A percentile compares a stretch with the other conserved stretches of the same genome.
Evolutionary conservation across 176 grass and related monocot genomes (phyloP).

Genomic region (Zoysia japonica): DNA sequence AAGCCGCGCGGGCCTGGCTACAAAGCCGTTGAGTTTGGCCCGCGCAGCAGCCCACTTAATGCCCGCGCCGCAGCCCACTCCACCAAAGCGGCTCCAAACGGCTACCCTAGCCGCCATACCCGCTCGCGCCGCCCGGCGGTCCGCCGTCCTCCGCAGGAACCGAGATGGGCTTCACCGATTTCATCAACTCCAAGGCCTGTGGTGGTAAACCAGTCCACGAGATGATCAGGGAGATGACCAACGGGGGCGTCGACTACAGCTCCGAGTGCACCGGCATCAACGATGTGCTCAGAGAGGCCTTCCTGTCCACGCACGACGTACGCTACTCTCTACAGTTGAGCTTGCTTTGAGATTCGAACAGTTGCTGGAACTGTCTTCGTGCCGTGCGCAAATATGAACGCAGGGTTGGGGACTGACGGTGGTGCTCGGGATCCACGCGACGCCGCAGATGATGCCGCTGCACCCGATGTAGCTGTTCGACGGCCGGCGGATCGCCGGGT

Average conservation of each 20-base stretch:
- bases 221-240: conserved; percentile 78
- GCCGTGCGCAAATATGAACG: too few species aligned
- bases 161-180: conserved; percentile 86
- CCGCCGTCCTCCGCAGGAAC: conserved; percentile 34
- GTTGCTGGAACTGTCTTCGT: too few species aligned
- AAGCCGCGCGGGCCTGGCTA: too few species aligned
- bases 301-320: conserved; percentile 81
- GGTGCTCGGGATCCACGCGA: conserved; percentile 68
- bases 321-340: too few species aligned
- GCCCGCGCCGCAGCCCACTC: too few species aligned
- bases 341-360: too few species aligned
- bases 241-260: conserved; percentile 79
- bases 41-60: too few species aligned
- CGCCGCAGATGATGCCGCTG: conserved; percentile 68
- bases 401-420: conserved; percentile 90
- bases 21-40: too few species aligned
- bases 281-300: conserved; percentile 72
- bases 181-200: conserved; percentile 54
- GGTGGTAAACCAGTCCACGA: conserved; percentile 55
- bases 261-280: conserved; percentile 80
- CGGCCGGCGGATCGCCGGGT: conserved; percentile 61
- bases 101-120: too few species aligned
- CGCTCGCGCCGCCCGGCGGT: too few species aligned
- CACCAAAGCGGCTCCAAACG: too few species aligned
- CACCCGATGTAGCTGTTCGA: conserved; percentile 93